Conservation (phyloP, 768 basidiomycete species). For the Strobilomyces dryophilus region DNA sequence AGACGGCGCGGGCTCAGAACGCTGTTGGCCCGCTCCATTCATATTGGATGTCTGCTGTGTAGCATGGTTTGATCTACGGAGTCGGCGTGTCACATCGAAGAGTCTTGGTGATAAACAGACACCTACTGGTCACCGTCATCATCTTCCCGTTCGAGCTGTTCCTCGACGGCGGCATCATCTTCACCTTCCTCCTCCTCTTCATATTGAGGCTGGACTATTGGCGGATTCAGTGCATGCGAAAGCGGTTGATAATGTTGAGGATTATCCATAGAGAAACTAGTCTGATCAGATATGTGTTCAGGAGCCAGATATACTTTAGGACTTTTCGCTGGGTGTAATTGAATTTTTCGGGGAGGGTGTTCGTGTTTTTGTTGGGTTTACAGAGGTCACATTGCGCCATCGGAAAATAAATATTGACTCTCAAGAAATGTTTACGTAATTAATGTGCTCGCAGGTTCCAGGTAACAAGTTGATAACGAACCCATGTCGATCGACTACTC, state of each 20-base stretch:
- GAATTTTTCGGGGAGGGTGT: slow-evolving; percentile 30
- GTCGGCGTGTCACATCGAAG: slow-evolving; percentile 4
- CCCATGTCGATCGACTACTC: no score
- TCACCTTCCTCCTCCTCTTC: slow-evolving; percentile 68
- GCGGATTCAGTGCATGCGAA: slow-evolving; percentile 72
- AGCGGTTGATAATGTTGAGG: slow-evolving; percentile 79
- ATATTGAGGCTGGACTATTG: slow-evolving; percentile 32
- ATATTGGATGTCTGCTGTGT: slow-evolving; percentile 13
- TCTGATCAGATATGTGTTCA: slow-evolving; percentile 23
- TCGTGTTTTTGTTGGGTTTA: slow-evolving; percentile 26
- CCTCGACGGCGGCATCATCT: slow-evolving; percentile 69
- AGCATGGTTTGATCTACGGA: slow-evolving; percentile 23
- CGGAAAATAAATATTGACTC: slow-evolving; percentile 24
- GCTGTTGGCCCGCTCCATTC: slow-evolving; percentile 17
- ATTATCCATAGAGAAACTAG: slow-evolving; percentile 45
- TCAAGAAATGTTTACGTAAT: slow-evolving; percentile 23
- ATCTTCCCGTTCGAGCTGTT: slow-evolving; percentile 53
- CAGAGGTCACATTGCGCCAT: slow-evolving; percentile 21
- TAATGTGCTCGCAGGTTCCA: neutral
- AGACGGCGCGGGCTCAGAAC: slow-evolving; percentile 25
- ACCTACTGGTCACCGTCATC: slow-evolving; percentile 37
- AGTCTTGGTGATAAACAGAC: slow-evolving; percentile 1
- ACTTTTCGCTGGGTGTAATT: slow-evolving; percentile 30
- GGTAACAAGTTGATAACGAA: neutral
- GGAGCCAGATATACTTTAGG: slow-evolving; percentile 20